Base-by-base conservation (phyloP, 2,329 filamentous ascomycete species). In the Nigrospora sphaerica region DNA sequence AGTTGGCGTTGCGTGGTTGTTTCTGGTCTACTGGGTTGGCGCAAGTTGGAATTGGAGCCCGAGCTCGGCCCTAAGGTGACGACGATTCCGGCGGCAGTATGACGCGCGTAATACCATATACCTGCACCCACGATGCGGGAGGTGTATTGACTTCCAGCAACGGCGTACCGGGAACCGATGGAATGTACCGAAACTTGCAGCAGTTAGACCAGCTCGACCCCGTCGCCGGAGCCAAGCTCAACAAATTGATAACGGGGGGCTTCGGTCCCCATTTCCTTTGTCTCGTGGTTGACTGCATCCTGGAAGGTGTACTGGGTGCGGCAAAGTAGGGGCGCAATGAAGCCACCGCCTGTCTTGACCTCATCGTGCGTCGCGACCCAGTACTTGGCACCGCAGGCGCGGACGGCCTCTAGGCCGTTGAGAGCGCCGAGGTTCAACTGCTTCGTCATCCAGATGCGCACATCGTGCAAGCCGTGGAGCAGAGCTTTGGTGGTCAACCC, bases 311-410 rank as follows among this genome's bases (percentile, higher is more conserved):
- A 71, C n/a, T 56, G 51, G 45, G 68, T 72, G 44, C 72, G 56
- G 37, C 60, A 59, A 44, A 81, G 54, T 36, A 82, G 70, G 50
- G 65, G 62, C 63, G 76, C 72, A 11, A 85, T 72, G 6, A 84
- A 53, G 0, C 81, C 80, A 0, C 71, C 71, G 1, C 78, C 80
- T 45, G 62, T 72, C 61, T 85, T 85, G 5, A 77, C 65, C 59
- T 85, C 81, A 52, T 84, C 81, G 53, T 86, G 81, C 23, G 82
- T 85, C 0, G 73, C 74, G 16, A 85, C 63, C 82, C 81, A 86
- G 54, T 85, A 85, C 52, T 68, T 74, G 0, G 79, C 76, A 2
- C 69, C 65, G 31, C 78, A 61, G 5, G 73, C 61, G 14, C 69
- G 62, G 48, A 79, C 79, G 3, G 77, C 76, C 47, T 74, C 67